Evolutionary conservation across 1,139 yeast genomes (phyloP).

Genomic region (Candida glucosophila): DNA sequence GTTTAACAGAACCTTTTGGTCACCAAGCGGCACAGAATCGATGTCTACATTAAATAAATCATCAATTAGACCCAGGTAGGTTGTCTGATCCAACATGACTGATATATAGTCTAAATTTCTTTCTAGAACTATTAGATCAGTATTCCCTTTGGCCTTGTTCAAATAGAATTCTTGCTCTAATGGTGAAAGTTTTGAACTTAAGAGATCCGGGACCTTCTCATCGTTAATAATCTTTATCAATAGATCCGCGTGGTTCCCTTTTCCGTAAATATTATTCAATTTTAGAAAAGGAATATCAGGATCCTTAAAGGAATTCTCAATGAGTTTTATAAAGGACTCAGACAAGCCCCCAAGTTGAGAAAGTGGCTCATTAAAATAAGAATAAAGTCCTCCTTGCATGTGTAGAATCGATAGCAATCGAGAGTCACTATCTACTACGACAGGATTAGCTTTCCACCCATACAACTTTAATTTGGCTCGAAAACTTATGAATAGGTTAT

Average conservation of each 20-base stretch:
- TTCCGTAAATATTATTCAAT: constrained; percentile 29
- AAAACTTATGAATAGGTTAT: constrained; percentile 8
- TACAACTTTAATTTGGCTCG: constrained; percentile 16
- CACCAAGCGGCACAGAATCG: constrained; percentile 7
- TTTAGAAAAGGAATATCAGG: constrained; percentile 13
- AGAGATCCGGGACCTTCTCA: constrained; percentile 20
- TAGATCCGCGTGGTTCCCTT: constrained; percentile 31
- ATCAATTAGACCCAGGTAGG: constrained; percentile 76
- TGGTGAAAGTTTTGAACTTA: constrained; percentile 19
- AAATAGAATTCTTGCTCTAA: constrained; percentile 31
- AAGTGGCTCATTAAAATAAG: constrained; percentile 30
- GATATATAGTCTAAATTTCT: constrained; percentile 68
- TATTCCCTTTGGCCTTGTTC: constrained; percentile 29
- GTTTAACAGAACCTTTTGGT: constrained; percentile 9
- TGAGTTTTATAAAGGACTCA: constrained; percentile 16
- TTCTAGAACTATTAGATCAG: constrained; percentile 70
- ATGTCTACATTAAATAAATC: constrained; percentile 53
- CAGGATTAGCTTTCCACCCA: constrained; percentile 27
- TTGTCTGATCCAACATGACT: constrained; percentile 65
- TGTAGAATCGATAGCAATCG: constrained; percentile 15
- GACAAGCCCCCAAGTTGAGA: constrained; percentile 21
- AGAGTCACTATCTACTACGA: constrained; percentile 12
- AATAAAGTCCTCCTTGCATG: constrained; percentile 13
- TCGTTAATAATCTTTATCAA: constrained; percentile 18
- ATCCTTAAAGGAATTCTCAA: constrained; percentile 11